Base-by-base conservation (phyloP, 768 basidiomycete genomes). In the Psilocybe subaeruginosa region DNA sequence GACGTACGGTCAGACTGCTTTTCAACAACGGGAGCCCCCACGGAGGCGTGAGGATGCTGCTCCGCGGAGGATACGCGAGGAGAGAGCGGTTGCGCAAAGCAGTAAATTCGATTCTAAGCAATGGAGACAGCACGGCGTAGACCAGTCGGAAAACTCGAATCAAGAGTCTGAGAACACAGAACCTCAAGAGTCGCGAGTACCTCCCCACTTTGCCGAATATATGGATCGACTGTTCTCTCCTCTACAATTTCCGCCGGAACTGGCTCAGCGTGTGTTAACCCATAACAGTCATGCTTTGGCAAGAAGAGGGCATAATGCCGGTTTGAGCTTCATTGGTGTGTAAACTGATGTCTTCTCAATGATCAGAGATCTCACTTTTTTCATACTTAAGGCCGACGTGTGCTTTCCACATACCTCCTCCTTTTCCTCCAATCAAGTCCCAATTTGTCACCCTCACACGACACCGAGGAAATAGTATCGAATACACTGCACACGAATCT, bases 281-380 rank as follows among this genome's bases (percentile, higher is more conserved):
- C 93, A 95, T 70, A 80, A 81, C 6, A 92, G 90, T 74, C 92
- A 92, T 74, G 83, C 79, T 50, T 78, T 84, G 57, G 88, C 91
- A 30, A 73, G 80, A 54, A 68, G 82, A 48, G 90, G 92, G 2
- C 90, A 93, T 70, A 93, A 93, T 66, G 85, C 82, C 49, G 85
- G 85, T 8, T 75, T 91, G 48, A 78, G 82, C 45, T 95, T 94
- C 68, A 79, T 92, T 30, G 93, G 92, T 91, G 66, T 58, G 85
- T 75, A 51, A 8, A 31, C 0, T 31, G 16, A 41, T 14, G 17
- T 45, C 29, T 54, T 54, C 31, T 39, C 19, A 46, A 39, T 39
- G 31, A 4, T 45, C 47, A 39, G 29, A 58, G 52, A 31, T 45
- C 17, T 57, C 29, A 53, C 8, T 16, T 16, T 16, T 43, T 59